Evolutionary conservation across 306 rosid genomes (phyloP), one percentile per base, ranked within the genome.

Genomic region (Gynostemma pentaphyllum): DNA sequence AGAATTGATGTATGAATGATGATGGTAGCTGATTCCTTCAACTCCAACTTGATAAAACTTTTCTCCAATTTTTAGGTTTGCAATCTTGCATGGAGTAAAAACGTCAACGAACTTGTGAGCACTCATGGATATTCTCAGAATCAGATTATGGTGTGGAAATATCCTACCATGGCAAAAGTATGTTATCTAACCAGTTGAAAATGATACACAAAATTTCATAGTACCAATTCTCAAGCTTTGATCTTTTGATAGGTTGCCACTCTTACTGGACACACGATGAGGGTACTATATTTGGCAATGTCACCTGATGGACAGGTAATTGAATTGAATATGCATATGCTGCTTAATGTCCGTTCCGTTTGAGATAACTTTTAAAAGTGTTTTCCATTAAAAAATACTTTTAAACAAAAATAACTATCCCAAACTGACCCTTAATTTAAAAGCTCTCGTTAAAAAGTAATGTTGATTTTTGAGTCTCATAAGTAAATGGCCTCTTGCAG

Each of bases 81-180:
- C 78, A 94, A 89, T 75, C 99, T 94, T 62, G 85, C 85, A 36
- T 94, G 99, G 99, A 94, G 97, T 74, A 94, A 86, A 75, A 94
- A 94, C 68, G 99, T 94, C 8, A 94, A 94, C 68, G 99, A 94
- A 71, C 51, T 94, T 60, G 99, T 94, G 34, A 90, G 99, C 65
- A 88, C 99, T 39, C 99, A 92, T 46, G 99, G 99, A 23, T 92
- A 92, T 76, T 92, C 99, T 27, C 99, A 92, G 77, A 92, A 92
- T 68, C 99, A 92, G 72, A 92, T 86, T 30, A 92, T 88, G 97
- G 94, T 90, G 75, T 90, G 99, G 99, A 94, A 87, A 73, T 94
- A 94, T 83, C 97, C 99, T 62, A 86, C 99, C 68, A 68, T 94
- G 77, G 22, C 76, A 27, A 90, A 90, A 95, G 92, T 85, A 69